Evolutionary conservation across 768 basidiomycete genomes (phyloP).

Genomic region (Xerocomellus amylosporus): DNA sequence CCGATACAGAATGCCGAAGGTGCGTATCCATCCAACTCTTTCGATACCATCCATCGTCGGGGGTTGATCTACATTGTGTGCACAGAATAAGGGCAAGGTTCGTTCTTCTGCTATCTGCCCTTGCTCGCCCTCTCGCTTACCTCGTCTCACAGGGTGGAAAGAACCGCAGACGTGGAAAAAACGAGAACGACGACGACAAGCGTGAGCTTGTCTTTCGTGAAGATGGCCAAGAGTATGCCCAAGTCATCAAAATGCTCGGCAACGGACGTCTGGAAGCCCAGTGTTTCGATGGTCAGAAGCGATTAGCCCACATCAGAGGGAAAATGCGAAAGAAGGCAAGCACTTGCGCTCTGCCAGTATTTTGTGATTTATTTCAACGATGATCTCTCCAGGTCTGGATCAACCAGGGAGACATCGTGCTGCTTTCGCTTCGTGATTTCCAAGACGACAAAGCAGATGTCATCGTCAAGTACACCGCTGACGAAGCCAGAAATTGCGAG

Average conservation of each 20-base stretch:
- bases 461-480: constrained; percentile 97
- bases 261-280: constrained; percentile 95
- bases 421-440: constrained; percentile 95
- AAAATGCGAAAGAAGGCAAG: constrained; percentile 99
- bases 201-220: constrained; percentile 98
- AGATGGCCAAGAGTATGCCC: constrained; percentile 98
- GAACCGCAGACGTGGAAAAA: constrained; percentile 99
- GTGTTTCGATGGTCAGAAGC: constrained; percentile 98
- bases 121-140: neutral
- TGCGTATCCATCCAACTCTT: neutral
- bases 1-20: constrained; percentile 24
- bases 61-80: neutral
- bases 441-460: constrained; percentile 99
- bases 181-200: constrained; percentile 99
- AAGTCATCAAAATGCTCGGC: constrained; percentile 97
- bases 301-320: constrained; percentile 95
- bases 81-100: constrained; percentile 31
- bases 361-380: constrained; percentile 6
- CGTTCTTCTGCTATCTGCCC: neutral
- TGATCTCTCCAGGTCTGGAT: constrained; percentile 82
- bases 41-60: neutral
- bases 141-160: constrained; percentile 78
- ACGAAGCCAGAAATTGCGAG: constrained; percentile 82
- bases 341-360: neutral
- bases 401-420: constrained; percentile 95